phyloP scores from a whole-genome alignment of 139 green algal species.

The Coelastrella sp. region DNA sequence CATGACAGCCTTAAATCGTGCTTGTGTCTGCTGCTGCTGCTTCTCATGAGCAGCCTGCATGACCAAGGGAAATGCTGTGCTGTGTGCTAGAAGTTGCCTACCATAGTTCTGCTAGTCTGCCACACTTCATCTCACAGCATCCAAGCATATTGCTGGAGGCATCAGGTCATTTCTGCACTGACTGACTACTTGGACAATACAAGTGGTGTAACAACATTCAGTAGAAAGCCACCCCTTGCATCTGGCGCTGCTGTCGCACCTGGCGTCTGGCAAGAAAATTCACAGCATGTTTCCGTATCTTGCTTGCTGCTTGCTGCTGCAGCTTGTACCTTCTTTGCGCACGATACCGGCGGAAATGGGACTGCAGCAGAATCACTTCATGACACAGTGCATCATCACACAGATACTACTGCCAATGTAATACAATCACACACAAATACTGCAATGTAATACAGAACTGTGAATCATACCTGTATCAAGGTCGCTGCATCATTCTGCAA shows the following conservation, averaged over 20 bases:
- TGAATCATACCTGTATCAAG: background rate
- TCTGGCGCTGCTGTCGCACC: background rate
- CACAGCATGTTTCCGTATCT: background rate
- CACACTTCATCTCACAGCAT: background rate
- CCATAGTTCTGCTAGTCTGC: background rate
- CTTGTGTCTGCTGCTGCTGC: background rate
- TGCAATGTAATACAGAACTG: background rate
- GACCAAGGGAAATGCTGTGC: background rate
- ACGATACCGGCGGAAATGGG: background rate
- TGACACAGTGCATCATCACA: background rate
- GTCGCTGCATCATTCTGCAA: background rate
- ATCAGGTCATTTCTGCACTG: background rate
- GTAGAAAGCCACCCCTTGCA: background rate
- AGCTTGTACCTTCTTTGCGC: background rate
- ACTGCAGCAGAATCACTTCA: background rate
- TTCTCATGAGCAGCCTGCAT: constrained; percentile 5
- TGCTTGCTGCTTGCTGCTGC: constrained; percentile 8
- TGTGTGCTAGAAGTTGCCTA: background rate
- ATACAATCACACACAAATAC: background rate
- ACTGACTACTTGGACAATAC: background rate
- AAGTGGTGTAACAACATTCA: background rate
- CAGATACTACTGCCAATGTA: background rate
- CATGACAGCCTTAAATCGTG: constrained; percentile 54
- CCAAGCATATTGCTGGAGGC: too few species aligned
- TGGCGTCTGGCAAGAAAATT: constrained; percentile 2